Conservation (phyloP, 345 rosid genomes). For the Limnanthes douglasii region DNA sequence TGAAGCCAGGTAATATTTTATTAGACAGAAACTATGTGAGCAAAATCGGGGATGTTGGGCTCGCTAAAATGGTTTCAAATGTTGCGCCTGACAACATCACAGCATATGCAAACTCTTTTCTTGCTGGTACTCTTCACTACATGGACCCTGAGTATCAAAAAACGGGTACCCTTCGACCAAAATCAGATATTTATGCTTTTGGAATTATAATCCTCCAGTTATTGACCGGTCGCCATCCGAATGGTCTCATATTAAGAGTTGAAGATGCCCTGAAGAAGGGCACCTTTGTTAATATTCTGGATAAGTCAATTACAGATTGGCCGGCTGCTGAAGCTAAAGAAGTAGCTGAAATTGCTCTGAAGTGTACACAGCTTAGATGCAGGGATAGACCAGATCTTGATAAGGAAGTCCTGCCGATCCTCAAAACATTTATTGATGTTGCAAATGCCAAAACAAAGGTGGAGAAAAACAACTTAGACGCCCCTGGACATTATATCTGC, state of each 20-base stretch:
- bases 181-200: constrained; percentile 77
- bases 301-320: constrained; percentile 50
- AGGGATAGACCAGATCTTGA: constrained; percentile 88
- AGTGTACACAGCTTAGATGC: constrained; percentile 65
- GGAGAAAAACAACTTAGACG: constrained; percentile 19
- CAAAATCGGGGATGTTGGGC: constrained; percentile 85
- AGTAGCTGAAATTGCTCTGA: constrained; percentile 50
- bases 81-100: constrained; percentile 59
- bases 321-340: constrained; percentile 54
- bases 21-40: constrained; percentile 57
- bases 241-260: constrained; percentile 36
- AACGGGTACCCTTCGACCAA: constrained; percentile 81
- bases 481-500: constrained; percentile 66
- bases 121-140: constrained; percentile 71
- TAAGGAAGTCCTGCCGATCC: constrained; percentile 56
- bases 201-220: constrained; percentile 66
- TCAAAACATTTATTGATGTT: constrained; percentile 40
- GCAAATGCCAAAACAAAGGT: constrained; percentile 36
- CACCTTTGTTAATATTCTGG: constrained; percentile 44
- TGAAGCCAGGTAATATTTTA: constrained; percentile 73
- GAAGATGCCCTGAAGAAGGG: constrained; percentile 50
- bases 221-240: constrained; percentile 43
- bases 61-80: constrained; percentile 73
- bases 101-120: constrained; percentile 39
- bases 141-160: constrained; percentile 89